These are phyloP conservation scores for Metschnikowia henanensis DNA, from an alignment of 805 yeast species.

Conservation along the genomic window DNA sequence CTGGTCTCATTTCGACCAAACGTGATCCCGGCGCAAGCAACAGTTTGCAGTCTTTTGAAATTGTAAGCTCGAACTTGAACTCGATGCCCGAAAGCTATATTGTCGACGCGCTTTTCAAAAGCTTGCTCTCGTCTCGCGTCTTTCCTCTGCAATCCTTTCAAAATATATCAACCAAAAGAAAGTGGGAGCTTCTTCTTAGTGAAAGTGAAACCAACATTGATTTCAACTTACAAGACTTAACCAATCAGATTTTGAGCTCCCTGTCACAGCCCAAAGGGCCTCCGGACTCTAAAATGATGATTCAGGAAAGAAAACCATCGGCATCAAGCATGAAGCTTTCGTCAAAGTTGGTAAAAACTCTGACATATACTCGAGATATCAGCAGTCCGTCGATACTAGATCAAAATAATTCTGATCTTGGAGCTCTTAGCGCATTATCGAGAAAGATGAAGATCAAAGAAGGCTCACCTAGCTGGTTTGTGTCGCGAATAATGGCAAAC, in stretches of 20 bases:
- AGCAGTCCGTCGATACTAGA: conserved; percentile 1
- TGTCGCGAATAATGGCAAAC: conserved; percentile 35
- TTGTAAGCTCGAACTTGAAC: conserved; percentile 31
- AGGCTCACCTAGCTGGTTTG: conserved; percentile 43
- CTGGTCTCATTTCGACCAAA: conserved; percentile 6
- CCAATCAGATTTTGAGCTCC: conserved; percentile 13
- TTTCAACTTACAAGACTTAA: conserved; percentile 33
- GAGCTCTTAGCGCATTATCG: conserved; percentile 10
- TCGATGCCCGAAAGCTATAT: conserved; percentile 36
- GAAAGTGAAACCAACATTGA: conserved; percentile 39
- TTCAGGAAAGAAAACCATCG: neutral
- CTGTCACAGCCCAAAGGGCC: neutral
- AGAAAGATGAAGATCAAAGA: conserved; percentile 32
- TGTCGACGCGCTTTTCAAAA: conserved; percentile 41
- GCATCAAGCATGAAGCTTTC: neutral
- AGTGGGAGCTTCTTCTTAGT: conserved; percentile 44
- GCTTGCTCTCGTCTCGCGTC: conserved; percentile 35
- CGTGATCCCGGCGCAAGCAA: conserved; percentile 8
- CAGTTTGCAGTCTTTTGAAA: conserved; percentile 35
- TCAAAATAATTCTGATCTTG: conserved; percentile 4
- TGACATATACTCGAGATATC: conserved; percentile 1
- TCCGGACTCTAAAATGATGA: neutral
- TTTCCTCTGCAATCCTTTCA: conserved; percentile 36
- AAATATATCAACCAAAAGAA: conserved; percentile 34
- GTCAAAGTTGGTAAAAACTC: neutral